phyloP scores from a whole-genome alignment of 495 filamentous ascomycete species.

The Hypoxylon perforatum region DNA sequence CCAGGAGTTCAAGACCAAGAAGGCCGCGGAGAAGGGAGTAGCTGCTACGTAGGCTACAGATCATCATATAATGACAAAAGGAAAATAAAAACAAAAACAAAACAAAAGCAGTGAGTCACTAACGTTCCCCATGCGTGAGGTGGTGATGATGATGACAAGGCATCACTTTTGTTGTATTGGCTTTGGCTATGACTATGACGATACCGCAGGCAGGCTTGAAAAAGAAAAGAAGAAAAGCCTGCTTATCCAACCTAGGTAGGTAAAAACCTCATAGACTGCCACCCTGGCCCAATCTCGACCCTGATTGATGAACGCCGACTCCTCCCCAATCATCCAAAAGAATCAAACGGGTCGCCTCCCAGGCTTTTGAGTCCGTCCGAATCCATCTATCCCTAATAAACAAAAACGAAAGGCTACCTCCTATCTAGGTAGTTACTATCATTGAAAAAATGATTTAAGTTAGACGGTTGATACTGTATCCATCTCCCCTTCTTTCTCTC shows the following conservation, averaged over 20 bases:
- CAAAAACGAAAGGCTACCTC: background rate
- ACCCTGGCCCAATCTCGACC: constrained; percentile 16
- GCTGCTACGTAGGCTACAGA: background rate
- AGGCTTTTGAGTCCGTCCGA: background rate
- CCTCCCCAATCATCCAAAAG: background rate
- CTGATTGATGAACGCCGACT: constrained; percentile 11
- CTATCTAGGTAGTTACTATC: constrained; percentile 1
- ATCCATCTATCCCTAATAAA: constrained; percentile 16
- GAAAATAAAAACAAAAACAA: constrained; percentile 7
- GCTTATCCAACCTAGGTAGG: constrained; percentile 1
- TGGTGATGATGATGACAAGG: background rate
- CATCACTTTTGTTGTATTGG: constrained; percentile 8
- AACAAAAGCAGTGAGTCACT: background rate
- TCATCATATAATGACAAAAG: background rate
- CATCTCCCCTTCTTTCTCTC: background rate
- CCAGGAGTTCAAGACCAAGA: constrained; percentile 80
- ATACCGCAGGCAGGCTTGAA: background rate
- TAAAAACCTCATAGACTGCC: constrained; percentile 24
- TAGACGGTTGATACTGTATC: constrained; percentile 1
- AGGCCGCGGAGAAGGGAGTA: constrained; percentile 54
- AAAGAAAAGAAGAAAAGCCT: constrained; percentile 1
- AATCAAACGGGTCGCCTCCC: constrained; percentile 10
- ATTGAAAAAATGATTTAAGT: background rate
- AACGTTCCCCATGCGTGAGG: no score
- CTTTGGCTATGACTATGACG: background rate